phyloP scores from a whole-genome alignment of 2,329 filamentous ascomycete species.

The Pyricularia grisea region DNA sequence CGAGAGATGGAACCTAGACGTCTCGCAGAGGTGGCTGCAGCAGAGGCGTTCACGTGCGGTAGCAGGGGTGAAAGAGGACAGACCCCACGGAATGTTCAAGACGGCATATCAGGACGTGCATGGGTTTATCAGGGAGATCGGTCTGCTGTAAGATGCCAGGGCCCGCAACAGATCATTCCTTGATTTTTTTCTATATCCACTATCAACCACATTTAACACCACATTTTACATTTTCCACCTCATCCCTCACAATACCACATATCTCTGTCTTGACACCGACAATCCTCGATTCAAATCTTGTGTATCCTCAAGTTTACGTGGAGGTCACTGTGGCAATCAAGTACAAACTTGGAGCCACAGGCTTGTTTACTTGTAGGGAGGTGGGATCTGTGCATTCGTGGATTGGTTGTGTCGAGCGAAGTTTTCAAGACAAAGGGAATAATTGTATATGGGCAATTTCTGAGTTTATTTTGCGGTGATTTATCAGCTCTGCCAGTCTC shows the following conservation, averaged over 20 bases:
- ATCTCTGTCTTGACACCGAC: background rate
- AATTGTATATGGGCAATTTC: background rate
- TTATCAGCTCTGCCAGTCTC: background rate
- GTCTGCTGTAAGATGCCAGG: background rate
- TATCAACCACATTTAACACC: background rate
- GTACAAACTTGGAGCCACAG: background rate
- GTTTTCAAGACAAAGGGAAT: background rate
- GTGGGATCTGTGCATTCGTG: background rate
- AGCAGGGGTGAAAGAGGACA: background rate
- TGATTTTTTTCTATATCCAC: background rate
- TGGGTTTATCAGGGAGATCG: background rate
- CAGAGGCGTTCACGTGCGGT: background rate
- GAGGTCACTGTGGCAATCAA: background rate
- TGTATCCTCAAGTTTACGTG: background rate
- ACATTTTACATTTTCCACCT: background rate
- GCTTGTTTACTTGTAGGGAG: background rate
- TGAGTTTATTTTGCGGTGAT: background rate
- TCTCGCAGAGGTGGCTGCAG: background rate
- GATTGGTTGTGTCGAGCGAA: background rate
- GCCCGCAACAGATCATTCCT: background rate
- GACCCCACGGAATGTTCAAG: background rate
- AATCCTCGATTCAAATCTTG: background rate
- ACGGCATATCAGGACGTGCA: background rate
- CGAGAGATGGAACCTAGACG: background rate
- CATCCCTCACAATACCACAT: background rate